Base-by-base conservation (phyloP, 805 yeast species). In the Yamadazyma kitorensis region DNA sequence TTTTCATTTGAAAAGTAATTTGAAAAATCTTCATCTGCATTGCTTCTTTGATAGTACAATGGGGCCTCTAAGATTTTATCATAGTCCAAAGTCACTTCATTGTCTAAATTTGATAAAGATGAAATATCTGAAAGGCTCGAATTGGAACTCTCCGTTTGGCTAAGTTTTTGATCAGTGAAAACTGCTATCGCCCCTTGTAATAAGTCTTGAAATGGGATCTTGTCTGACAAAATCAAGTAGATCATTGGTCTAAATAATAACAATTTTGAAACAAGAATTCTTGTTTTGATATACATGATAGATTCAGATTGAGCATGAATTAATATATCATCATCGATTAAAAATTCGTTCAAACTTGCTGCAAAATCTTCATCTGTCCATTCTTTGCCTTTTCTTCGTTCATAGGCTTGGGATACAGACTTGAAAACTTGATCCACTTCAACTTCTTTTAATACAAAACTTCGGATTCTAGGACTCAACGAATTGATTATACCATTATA, bases 401-500 rank as follows among this genome's bases (percentile, higher is more conserved):
- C 49, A 16, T 49, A 49, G 16, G 48, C 49, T 21, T 42, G 41
- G 32, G 59, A 55, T 24, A 63, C 45, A 10, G 59, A 37, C 16
- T 46, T 39, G 37, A 53, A 55, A 3, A 62, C 49, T 33, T 59
- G 59, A 5, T 52, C 57, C 3, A 53, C 54, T 31, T 63, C 55
- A 5, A 44, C 46, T 35, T 62, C 67, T 37, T 52, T 54, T 9
- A 61, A 34, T 3, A 61, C 59, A 40, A 61, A 60, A 25, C 44
- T 45, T 34, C 68, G 36, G 12, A 64, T 60, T 16, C 39, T 40
- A 0, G 68, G 68, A 33, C 57, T 53, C 26, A 64, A 49, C 4
- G 64, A 58, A 39, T 61, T 57, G 21, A 64, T 55, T 19, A 64
- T 59, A 14, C 64, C 61, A 40, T 64, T 61, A 39, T 63, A 57